A percentile compares a stretch with the other conserved stretches of the same genome.
These are phyloP conservation scores for Globisporangium radiosum DNA, from an alignment of 352 stramenopile genomes.

Conservation along the genomic window DNA sequence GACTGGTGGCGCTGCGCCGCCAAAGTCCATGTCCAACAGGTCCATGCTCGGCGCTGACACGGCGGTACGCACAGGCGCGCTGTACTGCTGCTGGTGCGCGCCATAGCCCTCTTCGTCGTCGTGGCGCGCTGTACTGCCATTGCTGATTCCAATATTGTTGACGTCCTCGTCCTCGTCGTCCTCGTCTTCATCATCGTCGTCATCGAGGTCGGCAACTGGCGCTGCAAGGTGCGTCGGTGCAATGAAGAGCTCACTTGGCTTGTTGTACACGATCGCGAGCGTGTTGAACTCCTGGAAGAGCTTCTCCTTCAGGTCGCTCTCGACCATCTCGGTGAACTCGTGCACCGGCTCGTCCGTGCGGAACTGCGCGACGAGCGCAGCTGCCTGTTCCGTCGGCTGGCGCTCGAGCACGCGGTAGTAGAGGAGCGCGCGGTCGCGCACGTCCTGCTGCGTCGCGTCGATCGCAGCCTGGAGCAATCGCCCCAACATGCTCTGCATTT, in stretches of 20 bases:
- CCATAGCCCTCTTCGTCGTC: slow-evolving; percentile 35
- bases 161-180: slow-evolving; percentile 17
- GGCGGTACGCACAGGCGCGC: slow-evolving; percentile 3
- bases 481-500: slow-evolving; percentile 97
- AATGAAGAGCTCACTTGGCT: slow-evolving; percentile 95
- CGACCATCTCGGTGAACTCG: slow-evolving; percentile 79
- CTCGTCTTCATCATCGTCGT: slow-evolving; percentile 47
- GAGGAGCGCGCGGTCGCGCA: slow-evolving; percentile 95
- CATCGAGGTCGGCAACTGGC: slow-evolving; percentile 27
- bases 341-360: slow-evolving; percentile 71
- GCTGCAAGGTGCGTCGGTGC: slow-evolving; percentile 53
- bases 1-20: slow-evolving; percentile 16
- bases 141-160: too few relatives aligned
- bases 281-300: slow-evolving; percentile 98
- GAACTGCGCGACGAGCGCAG: slow-evolving; percentile 84
- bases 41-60: slow-evolving; percentile 39
- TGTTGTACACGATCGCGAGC: slow-evolving; percentile 96
- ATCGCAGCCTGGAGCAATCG: slow-evolving; percentile 91
- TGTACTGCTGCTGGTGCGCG: slow-evolving; percentile 37
- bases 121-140: slow-evolving; percentile 3
- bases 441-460: slow-evolving; percentile 94
- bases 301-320: slow-evolving; percentile 81
- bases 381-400: slow-evolving; percentile 88
- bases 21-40: slow-evolving; percentile 76
- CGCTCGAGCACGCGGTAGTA: slow-evolving; percentile 96